Conservation (phyloP, 805 yeast species). For the Osmozyma mogii region DNA sequence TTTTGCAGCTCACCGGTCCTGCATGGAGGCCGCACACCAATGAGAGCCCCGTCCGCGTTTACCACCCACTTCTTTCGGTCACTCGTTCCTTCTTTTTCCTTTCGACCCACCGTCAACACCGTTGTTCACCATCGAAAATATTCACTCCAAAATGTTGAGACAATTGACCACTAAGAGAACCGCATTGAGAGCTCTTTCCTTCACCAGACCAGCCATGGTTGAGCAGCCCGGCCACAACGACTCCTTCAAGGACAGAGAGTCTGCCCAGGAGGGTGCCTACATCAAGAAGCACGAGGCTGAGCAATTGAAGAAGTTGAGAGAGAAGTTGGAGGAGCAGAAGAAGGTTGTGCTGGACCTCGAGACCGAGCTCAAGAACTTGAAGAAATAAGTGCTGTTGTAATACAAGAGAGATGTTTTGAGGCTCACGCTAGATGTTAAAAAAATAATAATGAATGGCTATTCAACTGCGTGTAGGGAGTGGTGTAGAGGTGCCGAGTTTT, state of each 20-base stretch:
- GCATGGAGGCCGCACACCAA: constrained; percentile 5
- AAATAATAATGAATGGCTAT: too few relatives aligned
- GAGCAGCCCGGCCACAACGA: constrained; percentile 12
- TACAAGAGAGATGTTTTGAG: too few relatives aligned
- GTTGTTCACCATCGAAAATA: too few relatives aligned
- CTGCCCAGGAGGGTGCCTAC: constrained; percentile 81
- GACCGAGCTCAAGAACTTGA: constrained; percentile 41
- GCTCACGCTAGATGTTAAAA: too few relatives aligned
- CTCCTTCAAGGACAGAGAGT: constrained; percentile 69
- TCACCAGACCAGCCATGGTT: constrained; percentile 7
- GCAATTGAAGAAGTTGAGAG: constrained; percentile 68
- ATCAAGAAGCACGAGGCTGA: constrained; percentile 87
- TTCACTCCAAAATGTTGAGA: constrained; percentile 15
- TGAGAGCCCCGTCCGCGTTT: constrained; percentile 2
- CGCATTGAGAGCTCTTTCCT: constrained; percentile 11
- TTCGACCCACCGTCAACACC: too few relatives aligned
- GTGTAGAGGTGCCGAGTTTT: too few relatives aligned
- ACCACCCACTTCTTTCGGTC: neutral
- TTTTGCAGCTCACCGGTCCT: constrained; percentile 1
- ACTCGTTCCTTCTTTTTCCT: neutral
- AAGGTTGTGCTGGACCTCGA: constrained; percentile 44
- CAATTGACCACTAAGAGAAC: constrained; percentile 11
- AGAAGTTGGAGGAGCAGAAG: constrained; percentile 70
- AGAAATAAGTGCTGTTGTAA: constrained; percentile 40
- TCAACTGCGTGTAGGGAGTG: too few relatives aligned